phyloP scores from a whole-genome alignment of 148 eudicot genomes.

The Fagopyrum homotropicum region DNA sequence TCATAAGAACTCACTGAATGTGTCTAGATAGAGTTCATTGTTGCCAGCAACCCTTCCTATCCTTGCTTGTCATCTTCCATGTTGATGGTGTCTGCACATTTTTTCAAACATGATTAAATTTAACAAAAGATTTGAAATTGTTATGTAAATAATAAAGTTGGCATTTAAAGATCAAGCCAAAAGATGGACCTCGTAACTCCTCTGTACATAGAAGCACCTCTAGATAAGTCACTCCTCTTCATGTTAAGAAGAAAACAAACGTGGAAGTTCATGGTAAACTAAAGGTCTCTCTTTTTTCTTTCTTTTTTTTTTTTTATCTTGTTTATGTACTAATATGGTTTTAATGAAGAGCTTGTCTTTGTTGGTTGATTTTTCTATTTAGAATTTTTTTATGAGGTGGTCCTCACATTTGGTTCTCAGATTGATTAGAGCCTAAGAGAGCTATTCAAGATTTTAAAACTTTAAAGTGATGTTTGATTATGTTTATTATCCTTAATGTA shows the following conservation, averaged over 20 bases:
- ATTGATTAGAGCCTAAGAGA: no score
- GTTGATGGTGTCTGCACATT: conserved; percentile 47
- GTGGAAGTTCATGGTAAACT: no score
- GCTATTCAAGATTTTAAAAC: no score
- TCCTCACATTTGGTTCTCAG: no score
- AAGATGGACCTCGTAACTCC: conserved; percentile 79
- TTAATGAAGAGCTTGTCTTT: background rate
- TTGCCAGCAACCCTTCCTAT: conserved; percentile 67
- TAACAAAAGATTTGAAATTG: conserved; percentile 12
- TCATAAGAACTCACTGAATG: conserved; percentile 42
- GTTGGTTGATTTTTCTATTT: no score
- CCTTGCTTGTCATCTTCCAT: conserved; percentile 66
- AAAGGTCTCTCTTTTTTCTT: no score
- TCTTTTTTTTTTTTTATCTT: background rate
- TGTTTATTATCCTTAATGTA: no score
- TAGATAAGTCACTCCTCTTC: conserved; percentile 92
- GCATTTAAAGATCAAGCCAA: background rate
- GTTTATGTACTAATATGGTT: background rate
- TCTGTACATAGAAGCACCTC: conserved; percentile 93
- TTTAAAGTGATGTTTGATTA: no score
- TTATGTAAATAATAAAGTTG: background rate
- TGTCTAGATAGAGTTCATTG: conserved; percentile 60
- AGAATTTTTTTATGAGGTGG: no score
- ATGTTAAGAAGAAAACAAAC: conserved; percentile 23
- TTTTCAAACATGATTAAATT: conserved; percentile 23